Evolutionary conservation across 2,329 filamentous ascomycete species (phyloP).

Genomic region (Pyrenophora graminea): DNA sequence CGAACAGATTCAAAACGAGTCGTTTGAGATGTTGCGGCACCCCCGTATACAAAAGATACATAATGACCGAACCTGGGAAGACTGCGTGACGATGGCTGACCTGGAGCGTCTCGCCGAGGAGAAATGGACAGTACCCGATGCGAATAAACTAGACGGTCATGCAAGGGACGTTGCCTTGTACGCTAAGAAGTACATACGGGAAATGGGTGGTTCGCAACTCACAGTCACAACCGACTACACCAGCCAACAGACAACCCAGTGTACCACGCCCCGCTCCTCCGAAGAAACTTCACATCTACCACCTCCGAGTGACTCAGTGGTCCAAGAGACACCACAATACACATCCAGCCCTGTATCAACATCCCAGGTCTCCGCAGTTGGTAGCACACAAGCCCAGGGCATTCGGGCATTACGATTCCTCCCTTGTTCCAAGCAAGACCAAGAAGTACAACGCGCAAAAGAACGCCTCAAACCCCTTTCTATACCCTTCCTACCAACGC

Average conservation of each 20-base stretch:
- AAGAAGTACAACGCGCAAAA: neutral
- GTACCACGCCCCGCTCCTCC: conserved; percentile 20
- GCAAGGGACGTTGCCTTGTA: conserved; percentile 38
- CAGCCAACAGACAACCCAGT: conserved; percentile 27
- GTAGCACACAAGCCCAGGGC: conserved; percentile 30
- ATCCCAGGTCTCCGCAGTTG: conserved; percentile 16
- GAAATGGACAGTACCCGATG: conserved; percentile 48
- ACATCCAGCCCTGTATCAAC: conserved; percentile 13
- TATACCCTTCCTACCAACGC: neutral
- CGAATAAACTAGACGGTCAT: conserved; percentile 33
- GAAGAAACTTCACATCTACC: conserved; percentile 8
- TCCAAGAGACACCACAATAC: conserved; percentile 1
- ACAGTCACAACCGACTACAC: conserved; percentile 24
- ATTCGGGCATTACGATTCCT: conserved; percentile 23
- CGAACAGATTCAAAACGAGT: conserved; percentile 69
- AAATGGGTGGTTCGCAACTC: conserved; percentile 22
- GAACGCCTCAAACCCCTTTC: neutral
- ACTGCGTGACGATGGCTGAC: conserved; percentile 70
- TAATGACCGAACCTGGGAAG: conserved; percentile 70
- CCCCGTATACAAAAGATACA: conserved; percentile 78
- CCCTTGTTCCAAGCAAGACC: conserved; percentile 2
- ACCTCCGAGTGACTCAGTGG: neutral
- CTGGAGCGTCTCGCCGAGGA: conserved; percentile 68
- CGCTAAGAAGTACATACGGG: conserved; percentile 24
- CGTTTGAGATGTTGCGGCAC: conserved; percentile 76